These are phyloP conservation scores for Phytophthora vignae DNA, from an alignment of 352 stramenopile species.

Conservation along the genomic window DNA sequence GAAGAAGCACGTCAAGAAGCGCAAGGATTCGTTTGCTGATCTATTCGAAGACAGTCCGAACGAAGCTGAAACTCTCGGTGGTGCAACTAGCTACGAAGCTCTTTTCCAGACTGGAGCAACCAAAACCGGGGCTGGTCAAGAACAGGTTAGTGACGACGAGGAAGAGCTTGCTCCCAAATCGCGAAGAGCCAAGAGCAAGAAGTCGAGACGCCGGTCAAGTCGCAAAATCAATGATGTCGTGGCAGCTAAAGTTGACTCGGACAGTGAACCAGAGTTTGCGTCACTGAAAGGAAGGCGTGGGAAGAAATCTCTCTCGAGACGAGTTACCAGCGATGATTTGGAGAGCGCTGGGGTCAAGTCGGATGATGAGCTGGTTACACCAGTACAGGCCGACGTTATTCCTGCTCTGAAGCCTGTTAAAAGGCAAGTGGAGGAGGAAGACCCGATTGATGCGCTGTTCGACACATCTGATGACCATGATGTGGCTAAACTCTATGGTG, in stretches of 20 bases:
- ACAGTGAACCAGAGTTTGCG: slow-evolving; percentile 25
- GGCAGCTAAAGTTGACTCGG: slow-evolving; percentile 7
- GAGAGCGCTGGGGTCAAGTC: slow-evolving; percentile 3
- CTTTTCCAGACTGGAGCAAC: slow-evolving; percentile 50
- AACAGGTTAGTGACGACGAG: slow-evolving; percentile 29
- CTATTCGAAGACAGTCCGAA: slow-evolving; percentile 69
- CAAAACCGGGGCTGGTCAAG: slow-evolving; percentile 15
- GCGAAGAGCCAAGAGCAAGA: slow-evolving; percentile 8
- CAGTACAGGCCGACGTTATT: slow-evolving; percentile 20
- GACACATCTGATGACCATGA: slow-evolving; percentile 58
- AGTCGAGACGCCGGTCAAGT: neutral
- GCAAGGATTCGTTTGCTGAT: slow-evolving; percentile 77
- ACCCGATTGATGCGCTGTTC: slow-evolving; percentile 78
- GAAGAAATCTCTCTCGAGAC: slow-evolving; percentile 15
- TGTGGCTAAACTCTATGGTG: slow-evolving; percentile 42
- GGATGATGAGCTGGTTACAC: slow-evolving; percentile 4
- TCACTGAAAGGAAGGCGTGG: slow-evolving; percentile 28
- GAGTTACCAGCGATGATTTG: slow-evolving; percentile 7
- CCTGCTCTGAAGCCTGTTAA: slow-evolving; percentile 5
- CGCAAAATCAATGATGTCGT: slow-evolving; percentile 20
- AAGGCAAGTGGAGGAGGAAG: slow-evolving; percentile 33
- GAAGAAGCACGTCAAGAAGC: slow-evolving; percentile 39
- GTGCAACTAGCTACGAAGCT: slow-evolving; percentile 58
- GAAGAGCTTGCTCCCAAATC: slow-evolving; percentile 11
- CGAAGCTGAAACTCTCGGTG: slow-evolving; percentile 32